Conservation (phyloP, 2,329 filamentous ascomycete genomes). For the Trichoderma sp. region DNA sequence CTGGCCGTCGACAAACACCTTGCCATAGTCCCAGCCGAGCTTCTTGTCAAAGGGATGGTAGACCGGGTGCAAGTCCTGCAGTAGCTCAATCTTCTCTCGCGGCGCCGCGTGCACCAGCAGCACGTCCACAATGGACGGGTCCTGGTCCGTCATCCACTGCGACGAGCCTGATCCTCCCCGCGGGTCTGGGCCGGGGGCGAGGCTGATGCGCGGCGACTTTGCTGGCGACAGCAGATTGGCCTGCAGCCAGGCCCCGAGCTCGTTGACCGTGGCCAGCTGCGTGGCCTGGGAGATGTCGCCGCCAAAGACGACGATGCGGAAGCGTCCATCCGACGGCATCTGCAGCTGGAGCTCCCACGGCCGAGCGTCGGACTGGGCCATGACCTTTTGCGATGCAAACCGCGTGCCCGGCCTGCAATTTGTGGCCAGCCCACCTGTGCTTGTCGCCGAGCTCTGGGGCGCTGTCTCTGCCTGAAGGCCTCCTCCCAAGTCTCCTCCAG, state of each 20-base stretch:
- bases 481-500: conserved; percentile 27
- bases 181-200: conserved; percentile 29
- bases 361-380: conserved; percentile 58
- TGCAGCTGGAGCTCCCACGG: conserved; percentile 62
- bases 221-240: conserved; percentile 44
- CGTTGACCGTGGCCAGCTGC: conserved; percentile 49
- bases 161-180: conserved; percentile 9
- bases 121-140: conserved; percentile 53
- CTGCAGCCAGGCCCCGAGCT: conserved; percentile 49
- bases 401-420: conserved; percentile 25
- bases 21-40: conserved; percentile 58
- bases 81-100: conserved; percentile 50
- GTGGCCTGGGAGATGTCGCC: conserved; percentile 52
- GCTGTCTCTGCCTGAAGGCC: conserved; percentile 41
- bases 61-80: conserved; percentile 51
- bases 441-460: conserved; percentile 23
- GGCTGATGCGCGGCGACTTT: conserved; percentile 33
- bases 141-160: conserved; percentile 17
- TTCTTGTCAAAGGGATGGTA: conserved; percentile 50
- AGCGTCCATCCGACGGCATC: conserved; percentile 59
- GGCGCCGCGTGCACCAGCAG: conserved; percentile 60
- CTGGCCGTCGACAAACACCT: conserved; percentile 57
- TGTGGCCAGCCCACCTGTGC: conserved; percentile 15
- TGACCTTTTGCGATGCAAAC: conserved; percentile 48
- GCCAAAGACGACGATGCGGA: conserved; percentile 62